phyloP scores from a whole-genome alignment of 148 eudicot genomes.

The Cornus florida region DNA sequence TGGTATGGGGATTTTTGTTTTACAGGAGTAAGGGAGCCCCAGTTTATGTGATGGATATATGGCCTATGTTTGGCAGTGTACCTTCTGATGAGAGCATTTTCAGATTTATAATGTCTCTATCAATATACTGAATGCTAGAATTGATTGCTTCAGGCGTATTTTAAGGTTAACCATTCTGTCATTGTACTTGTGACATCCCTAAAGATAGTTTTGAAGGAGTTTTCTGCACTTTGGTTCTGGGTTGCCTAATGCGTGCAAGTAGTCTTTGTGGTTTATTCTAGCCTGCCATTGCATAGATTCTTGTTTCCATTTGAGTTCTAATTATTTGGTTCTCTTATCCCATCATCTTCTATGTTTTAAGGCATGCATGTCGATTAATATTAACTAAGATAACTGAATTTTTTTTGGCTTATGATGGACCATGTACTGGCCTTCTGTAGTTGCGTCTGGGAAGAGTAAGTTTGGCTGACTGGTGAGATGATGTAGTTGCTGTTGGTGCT shows the following conservation, averaged over 20 bases:
- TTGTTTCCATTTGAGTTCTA: too few relatives aligned
- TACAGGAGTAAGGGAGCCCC: conserved; percentile 41
- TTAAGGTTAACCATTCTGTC: conserved; percentile 25
- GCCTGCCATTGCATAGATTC: not conserved
- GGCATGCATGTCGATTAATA: not conserved
- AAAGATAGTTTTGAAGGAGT: conserved; percentile 2
- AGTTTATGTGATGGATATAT: conserved; percentile 8
- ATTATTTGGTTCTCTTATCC: too few relatives aligned
- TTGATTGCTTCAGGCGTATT: conserved; percentile 2
- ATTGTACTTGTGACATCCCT: conserved; percentile 14
- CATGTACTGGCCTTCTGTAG: conserved; percentile 31
- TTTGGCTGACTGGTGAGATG: conserved; percentile 31
- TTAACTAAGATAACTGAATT: conserved; percentile 1
- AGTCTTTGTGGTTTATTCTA: conserved; percentile 2
- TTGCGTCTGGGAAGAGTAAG: conserved; percentile 17
- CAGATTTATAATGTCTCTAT: conserved; percentile 16
- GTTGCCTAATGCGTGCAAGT: conserved; percentile 1
- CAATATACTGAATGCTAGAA: conserved; percentile 18
- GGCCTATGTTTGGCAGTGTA: conserved; percentile 12
- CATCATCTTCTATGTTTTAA: too few relatives aligned
- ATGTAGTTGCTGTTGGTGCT: conserved; percentile 46
- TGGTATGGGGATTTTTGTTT: not conserved
- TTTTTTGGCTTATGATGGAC: conserved; percentile 30
- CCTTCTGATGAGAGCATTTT: conserved; percentile 9
- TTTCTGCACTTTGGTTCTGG: conserved; percentile 11